Evolutionary conservation across 495 filamentous ascomycete species (phyloP).

Genomic region (Neurospora cerealis): DNA sequence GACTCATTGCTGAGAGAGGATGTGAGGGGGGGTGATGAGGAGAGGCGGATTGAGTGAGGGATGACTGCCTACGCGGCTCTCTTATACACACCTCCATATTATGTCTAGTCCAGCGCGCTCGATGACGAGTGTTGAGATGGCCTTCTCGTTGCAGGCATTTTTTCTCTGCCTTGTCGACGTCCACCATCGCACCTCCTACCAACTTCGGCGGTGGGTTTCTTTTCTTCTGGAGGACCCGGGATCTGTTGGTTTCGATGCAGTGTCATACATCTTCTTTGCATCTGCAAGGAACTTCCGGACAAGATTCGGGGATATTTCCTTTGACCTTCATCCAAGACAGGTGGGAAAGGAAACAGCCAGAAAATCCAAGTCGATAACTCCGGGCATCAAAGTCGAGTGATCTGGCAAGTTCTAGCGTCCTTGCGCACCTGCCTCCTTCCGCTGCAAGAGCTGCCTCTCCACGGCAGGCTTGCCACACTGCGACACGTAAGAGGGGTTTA

Average conservation of each 20-base stretch:
- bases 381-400: neutral
- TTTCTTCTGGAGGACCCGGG: neutral
- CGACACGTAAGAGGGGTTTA: neutral
- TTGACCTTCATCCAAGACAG: neutral
- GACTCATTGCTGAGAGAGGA: constrained; percentile 20
- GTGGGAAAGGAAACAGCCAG: neutral
- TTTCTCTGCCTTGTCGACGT: neutral
- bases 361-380: neutral
- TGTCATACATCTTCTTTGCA: neutral
- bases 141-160: neutral
- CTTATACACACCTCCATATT: neutral
- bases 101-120: neutral
- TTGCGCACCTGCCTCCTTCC: neutral
- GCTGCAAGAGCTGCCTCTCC: neutral
- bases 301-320: neutral
- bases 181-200: neutral
- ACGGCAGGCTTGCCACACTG: neutral
- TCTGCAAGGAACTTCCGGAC: neutral
- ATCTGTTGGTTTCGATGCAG: neutral
- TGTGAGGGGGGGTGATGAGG: constrained; percentile 21
- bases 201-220: neutral
- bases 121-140: neutral
- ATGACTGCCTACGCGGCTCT: neutral
- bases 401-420: neutral
- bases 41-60: constrained; percentile 23